Conservation (phyloP, 257 asterid species). For the Hygrophila difformis region DNA sequence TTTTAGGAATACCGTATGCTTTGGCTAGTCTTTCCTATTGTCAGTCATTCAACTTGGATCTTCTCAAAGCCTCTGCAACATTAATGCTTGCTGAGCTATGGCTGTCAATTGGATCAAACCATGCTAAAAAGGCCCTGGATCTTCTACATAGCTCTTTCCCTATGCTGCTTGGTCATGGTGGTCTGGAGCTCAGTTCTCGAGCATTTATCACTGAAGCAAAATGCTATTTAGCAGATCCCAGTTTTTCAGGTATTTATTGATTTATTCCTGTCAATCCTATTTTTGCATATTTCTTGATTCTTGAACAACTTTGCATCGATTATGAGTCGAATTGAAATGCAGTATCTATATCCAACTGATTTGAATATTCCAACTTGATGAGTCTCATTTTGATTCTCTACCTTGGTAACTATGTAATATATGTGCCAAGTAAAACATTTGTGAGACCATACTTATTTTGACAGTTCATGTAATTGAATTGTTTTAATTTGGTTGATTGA, state of each 20-base stretch:
- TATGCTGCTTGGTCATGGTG: constrained; percentile 92
- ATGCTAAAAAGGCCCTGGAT: constrained; percentile 71
- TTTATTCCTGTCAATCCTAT: neutral
- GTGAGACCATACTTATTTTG: neutral
- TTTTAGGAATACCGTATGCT: constrained; percentile 88
- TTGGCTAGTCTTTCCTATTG: constrained; percentile 94
- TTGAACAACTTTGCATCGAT: too few species aligned
- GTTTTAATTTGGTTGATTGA: neutral
- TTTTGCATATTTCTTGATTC: too few species aligned
- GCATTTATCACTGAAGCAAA: constrained; percentile 82
- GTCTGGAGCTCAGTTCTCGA: constrained; percentile 82
- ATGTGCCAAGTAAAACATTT: too few species aligned
- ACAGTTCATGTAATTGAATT: neutral
- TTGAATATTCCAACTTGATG: too few species aligned
- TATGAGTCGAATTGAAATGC: too few species aligned
- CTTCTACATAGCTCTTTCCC: constrained; percentile 81
- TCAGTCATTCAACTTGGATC: constrained; percentile 90
- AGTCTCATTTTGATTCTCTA: too few species aligned
- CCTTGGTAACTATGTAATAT: too few species aligned
- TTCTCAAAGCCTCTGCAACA: constrained; percentile 88
- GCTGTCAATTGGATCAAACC: constrained; percentile 88
- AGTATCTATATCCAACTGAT: too few species aligned
- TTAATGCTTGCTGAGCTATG: constrained; percentile 80
- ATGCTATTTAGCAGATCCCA: constrained; percentile 74
- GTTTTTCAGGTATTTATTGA: constrained; percentile 54